Base-by-base conservation (phyloP, 176 grass and related monocot genomes). In the Oryza glaberrima region DNA sequence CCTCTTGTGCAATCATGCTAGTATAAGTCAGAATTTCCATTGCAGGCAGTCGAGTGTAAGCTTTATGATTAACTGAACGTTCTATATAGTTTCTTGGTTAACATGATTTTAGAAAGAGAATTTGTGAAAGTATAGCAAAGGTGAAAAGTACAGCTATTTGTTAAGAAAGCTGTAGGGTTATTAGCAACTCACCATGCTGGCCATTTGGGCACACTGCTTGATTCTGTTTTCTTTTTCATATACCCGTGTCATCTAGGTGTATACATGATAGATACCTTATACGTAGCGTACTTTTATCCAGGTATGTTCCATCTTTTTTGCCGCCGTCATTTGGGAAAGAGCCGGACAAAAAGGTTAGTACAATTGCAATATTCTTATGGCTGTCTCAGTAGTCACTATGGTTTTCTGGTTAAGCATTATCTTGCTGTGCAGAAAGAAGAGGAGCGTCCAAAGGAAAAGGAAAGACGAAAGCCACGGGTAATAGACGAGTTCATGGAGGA, bases 401-500 rank as follows among this genome's bases (percentile, higher is more conserved):
- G 41, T 80, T 80, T 13, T 83, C 77, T 70, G 16, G 11, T 83
- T 73, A 47, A 74, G 48, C 22, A 47, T 78, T 81, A 77, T 87
- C 58, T 78, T 63, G 23, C 66, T 81, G 65, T 84, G 60, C 84
- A 94, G 93, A 99, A 92, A 79, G 93, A 94, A 80, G 91, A 91
- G 34, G 96, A 96, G 82, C 87, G 86, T 79, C 96, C 93, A 88
- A 99, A 95, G 86, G 96, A 99, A 91, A 95, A 98, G 80, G 95
- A 98, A 87, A 98, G 94, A 85, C 93, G 96, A 72, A 99, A 96
- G 73, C 76, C 90, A 56, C 83, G 93, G 25, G 91, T 80, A 84
- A 99, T 99, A 78, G 96, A 99, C 70, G 92, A 94, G 78, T 99
- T 99, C 73, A 78, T 99, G 86, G 96, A 99, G 89, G 96, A 99